phyloP scores from a whole-genome alignment of 2,329 filamentous ascomycete species.

The Fusarium sp. region DNA sequence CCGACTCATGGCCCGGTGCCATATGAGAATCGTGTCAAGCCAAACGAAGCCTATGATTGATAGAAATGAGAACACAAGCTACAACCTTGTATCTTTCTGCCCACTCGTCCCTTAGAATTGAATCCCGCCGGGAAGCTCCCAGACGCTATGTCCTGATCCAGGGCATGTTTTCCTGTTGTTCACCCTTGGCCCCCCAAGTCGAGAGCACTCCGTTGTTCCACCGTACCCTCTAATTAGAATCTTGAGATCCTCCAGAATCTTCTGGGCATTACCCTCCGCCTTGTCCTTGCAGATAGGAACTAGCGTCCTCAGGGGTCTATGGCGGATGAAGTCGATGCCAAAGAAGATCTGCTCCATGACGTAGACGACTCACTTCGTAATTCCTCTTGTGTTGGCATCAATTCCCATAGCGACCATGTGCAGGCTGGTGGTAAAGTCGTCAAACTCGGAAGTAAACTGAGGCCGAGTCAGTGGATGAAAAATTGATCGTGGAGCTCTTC shows the following conservation, averaged over 20 bases:
- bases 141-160: background rate
- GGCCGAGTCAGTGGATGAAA: background rate
- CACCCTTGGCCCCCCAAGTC: background rate
- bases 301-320: background rate
- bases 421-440: background rate
- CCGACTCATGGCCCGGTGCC: background rate
- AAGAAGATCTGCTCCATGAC: background rate
- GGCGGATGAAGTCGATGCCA: background rate
- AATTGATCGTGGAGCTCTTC: background rate
- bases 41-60: constrained; percentile 15
- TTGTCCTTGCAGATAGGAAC: background rate
- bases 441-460: background rate
- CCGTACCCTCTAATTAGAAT: background rate
- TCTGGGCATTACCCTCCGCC: background rate
- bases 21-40: constrained; percentile 3
- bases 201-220: background rate
- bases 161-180: background rate
- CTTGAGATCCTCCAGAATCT: background rate
- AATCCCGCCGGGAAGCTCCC: background rate
- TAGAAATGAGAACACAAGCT: background rate
- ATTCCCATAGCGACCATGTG: background rate
- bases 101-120: background rate
- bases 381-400: background rate
- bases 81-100: background rate
- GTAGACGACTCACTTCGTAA: background rate